phyloP scores from a whole-genome alignment of 2,329 filamentous ascomycete genomes.

The Fusarium napiforme region DNA sequence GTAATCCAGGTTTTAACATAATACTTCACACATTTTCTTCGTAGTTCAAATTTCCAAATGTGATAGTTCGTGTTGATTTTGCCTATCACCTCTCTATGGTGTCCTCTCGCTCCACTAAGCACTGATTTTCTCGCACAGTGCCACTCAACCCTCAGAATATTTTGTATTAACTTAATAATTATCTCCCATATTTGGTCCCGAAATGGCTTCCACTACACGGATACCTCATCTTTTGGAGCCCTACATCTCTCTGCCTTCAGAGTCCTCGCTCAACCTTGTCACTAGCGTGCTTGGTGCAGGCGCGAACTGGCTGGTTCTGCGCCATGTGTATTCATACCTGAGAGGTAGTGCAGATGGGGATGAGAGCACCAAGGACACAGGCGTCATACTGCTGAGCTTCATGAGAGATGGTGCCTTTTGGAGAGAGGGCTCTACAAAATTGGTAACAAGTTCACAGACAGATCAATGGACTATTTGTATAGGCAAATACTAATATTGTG shows the following conservation, averaged over 20 bases:
- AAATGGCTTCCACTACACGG: conserved; percentile 54
- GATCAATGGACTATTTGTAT: not conserved
- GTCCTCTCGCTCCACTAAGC: conserved; percentile 10
- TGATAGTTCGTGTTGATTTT: not conserved
- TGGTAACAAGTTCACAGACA: conserved; percentile 58
- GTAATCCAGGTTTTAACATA: not conserved
- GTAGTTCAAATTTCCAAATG: not conserved
- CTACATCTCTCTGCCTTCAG: conserved; percentile 68
- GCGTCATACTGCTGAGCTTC: conserved; percentile 84
- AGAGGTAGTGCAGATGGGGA: conserved; percentile 38
- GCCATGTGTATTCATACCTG: conserved; percentile 64
- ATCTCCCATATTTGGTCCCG: not conserved
- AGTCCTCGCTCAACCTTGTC: conserved; percentile 71
- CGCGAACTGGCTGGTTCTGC: conserved; percentile 73
- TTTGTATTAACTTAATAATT: conserved; percentile 19
- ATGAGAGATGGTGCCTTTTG: conserved; percentile 83
- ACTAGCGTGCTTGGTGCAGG: conserved; percentile 74
- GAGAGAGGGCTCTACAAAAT: conserved; percentile 74
- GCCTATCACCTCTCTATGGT: not conserved
- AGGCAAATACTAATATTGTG: not conserved
- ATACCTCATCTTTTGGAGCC: conserved; percentile 73
- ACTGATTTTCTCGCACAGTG: conserved; percentile 32
- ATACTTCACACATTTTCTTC: not conserved
- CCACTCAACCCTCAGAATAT: conserved; percentile 30
- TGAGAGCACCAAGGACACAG: conserved; percentile 49